Percentiles rank a stretch among this genome's conserved stretches.
phyloP scores from a whole-genome alignment of 1,284 basidiomycete species.

The Ganoderma resinaceum region DNA sequence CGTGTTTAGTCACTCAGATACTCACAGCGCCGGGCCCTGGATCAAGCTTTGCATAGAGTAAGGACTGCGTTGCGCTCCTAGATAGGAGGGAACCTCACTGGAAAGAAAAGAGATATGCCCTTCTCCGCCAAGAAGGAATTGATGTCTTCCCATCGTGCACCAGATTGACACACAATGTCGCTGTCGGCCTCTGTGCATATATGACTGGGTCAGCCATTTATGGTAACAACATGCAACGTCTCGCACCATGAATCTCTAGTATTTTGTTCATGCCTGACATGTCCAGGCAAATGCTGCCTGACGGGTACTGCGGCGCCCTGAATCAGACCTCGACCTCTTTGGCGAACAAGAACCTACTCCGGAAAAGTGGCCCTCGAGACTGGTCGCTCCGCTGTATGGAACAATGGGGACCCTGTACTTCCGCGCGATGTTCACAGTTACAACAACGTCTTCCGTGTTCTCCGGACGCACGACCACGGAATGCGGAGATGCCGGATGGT shows the following conservation, averaged over 20 bases:
- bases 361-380: constrained; percentile 61
- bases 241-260: constrained; percentile 73
- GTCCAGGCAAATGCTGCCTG: constrained; percentile 61
- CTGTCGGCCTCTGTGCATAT: constrained; percentile 71
- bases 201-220: background rate
- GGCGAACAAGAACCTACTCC: background rate
- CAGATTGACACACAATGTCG: constrained; percentile 84
- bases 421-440: constrained; percentile 62
- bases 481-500: constrained; percentile 67
- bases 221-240: too few relatives aligned
- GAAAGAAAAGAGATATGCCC: constrained; percentile 88
- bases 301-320: constrained; percentile 27
- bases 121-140: constrained; percentile 79
- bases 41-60: constrained; percentile 60
- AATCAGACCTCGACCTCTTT: background rate
- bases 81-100: constrained; percentile 54
- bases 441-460: constrained; percentile 66
- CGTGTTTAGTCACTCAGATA: background rate
- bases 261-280: constrained; percentile 88
- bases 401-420: constrained; percentile 63
- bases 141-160: constrained; percentile 86
- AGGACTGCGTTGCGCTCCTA: background rate
- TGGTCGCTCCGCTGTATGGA: constrained; percentile 71
- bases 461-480: constrained; percentile 63
- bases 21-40: constrained; percentile 70